phyloP scores from a whole-genome alignment of 208 protist genomes.

The Trypanosoma avium region DNA sequence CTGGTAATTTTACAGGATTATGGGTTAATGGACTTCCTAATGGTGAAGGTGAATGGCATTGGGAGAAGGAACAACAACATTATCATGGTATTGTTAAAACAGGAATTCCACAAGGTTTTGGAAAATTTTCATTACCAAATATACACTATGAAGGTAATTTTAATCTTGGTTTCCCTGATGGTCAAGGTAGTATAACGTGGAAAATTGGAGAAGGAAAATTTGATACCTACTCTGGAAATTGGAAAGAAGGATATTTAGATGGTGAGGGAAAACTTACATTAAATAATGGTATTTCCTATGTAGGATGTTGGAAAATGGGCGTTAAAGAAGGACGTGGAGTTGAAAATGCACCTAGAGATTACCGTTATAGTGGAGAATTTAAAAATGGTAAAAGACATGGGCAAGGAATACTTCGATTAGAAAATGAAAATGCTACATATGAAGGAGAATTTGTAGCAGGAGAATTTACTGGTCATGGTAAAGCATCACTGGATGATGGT shows the following conservation, averaged over 20 bases:
- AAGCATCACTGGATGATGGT: constrained; percentile 53
- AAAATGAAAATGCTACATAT: constrained; percentile 31
- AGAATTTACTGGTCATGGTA: constrained; percentile 38
- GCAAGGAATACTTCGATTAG: constrained; percentile 36
- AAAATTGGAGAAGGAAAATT: constrained; percentile 5
- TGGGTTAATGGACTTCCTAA: constrained; percentile 64
- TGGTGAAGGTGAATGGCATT: constrained; percentile 62
- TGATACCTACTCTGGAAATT: constrained; percentile 57
- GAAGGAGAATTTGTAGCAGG: constrained; percentile 46
- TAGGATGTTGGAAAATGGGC: constrained; percentile 58
- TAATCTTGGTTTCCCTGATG: constrained; percentile 41
- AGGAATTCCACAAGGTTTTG: constrained; percentile 53
- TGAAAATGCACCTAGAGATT: constrained; percentile 19
- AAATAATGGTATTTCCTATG: constrained; percentile 33
- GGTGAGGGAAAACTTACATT: constrained; percentile 50
- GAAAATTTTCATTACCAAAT: constrained; percentile 31
- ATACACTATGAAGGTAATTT: constrained; percentile 67
- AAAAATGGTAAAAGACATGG: constrained; percentile 46
- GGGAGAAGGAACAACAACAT: constrained; percentile 51
- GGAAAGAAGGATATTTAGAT: constrained; percentile 50
- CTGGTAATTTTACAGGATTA: constrained; percentile 61
- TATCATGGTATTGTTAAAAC: constrained; percentile 52
- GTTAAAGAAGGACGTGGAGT: constrained; percentile 47
- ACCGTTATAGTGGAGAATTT: constrained; percentile 71
- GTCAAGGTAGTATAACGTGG: constrained; percentile 35